Evolutionary conservation across 1,284 basidiomycete species (phyloP).

Genomic region (Taiwanofungus camphoratus): DNA sequence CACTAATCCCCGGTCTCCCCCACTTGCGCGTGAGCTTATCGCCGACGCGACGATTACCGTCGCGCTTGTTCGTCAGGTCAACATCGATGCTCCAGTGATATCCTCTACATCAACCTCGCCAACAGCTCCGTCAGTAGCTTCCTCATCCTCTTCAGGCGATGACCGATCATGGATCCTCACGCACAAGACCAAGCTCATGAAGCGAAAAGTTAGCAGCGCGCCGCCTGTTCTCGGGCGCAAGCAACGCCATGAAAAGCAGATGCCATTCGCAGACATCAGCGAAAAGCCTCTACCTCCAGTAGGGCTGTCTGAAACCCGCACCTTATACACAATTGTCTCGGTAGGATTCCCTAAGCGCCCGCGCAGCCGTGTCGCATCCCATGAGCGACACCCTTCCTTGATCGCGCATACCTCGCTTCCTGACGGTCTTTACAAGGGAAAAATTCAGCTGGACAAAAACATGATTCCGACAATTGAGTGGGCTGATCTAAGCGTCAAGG

Average conservation of each 20-base stretch:
- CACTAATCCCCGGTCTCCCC: constrained; percentile 47
- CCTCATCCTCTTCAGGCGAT: constrained; percentile 40
- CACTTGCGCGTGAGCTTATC: constrained; percentile 56
- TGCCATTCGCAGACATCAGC: constrained; percentile 5
- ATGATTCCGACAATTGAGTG: constrained; percentile 64
- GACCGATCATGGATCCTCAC: constrained; percentile 31
- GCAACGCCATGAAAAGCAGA: neutral
- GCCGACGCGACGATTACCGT: constrained; percentile 63
- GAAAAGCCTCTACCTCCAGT: constrained; percentile 43
- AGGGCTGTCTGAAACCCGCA: constrained; percentile 40
- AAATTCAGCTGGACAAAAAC: constrained; percentile 44
- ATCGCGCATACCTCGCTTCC: constrained; percentile 45
- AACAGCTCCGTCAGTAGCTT: constrained; percentile 40
- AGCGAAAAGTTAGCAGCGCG: constrained; percentile 38
- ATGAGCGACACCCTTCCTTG: constrained; percentile 39
- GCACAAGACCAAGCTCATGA: constrained; percentile 34
- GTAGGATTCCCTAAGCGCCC: constrained; percentile 68
- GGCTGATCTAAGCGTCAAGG: constrained; percentile 61
- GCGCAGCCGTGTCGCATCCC: constrained; percentile 32
- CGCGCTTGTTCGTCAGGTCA: constrained; percentile 53
- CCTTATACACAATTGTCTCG: constrained; percentile 46
- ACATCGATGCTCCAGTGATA: constrained; percentile 31
- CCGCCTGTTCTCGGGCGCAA: constrained; percentile 29
- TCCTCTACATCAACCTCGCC: constrained; percentile 21
- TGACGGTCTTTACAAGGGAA: constrained; percentile 60